A percentile compares a stretch with the other conserved stretches of the same genome.
phyloP scores from a whole-genome alignment of 257 asterid species.

The Knoxia roxburghii region DNA sequence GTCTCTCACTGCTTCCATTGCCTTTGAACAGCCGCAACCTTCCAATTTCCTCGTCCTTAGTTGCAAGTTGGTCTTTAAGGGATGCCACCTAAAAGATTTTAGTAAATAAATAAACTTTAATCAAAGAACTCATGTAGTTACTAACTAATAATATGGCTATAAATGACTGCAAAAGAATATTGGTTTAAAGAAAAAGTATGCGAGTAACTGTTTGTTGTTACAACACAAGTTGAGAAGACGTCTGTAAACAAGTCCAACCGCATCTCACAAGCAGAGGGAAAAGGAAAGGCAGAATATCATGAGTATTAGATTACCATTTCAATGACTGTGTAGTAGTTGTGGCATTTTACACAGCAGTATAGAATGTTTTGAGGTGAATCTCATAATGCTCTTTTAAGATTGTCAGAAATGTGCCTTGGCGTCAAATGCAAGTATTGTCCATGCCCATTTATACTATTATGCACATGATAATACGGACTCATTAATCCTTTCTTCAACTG shows the following conservation, averaged over 20 bases:
- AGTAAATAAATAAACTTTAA: not conserved
- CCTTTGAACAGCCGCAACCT: slow-evolving; percentile 42
- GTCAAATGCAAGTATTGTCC: not conserved
- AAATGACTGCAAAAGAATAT: not conserved
- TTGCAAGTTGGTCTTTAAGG: slow-evolving; percentile 57
- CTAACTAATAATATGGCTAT: not conserved
- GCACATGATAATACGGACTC: not conserved
- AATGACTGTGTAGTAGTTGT: not conserved
- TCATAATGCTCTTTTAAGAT: not conserved
- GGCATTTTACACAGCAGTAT: not conserved
- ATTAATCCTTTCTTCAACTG: not conserved
- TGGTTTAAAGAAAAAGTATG: not conserved
- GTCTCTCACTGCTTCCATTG: slow-evolving; percentile 45
- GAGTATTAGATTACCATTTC: not conserved
- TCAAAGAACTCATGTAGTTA: not conserved
- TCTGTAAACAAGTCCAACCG: not conserved
- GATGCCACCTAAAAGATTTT: slow-evolving; percentile 53
- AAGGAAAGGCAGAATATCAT: not conserved
- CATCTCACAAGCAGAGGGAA: not conserved
- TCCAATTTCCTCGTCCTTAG: slow-evolving; percentile 78
- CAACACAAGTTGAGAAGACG: not conserved
- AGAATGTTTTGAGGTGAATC: not conserved
- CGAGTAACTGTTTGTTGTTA: not conserved
- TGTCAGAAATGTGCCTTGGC: too few relatives aligned
- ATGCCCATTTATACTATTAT: not conserved